Evolutionary conservation across 2,329 filamentous ascomycete species (phyloP), one percentile per base, ranked within the genome.

Genomic region (Boeremia lycopersici): DNA sequence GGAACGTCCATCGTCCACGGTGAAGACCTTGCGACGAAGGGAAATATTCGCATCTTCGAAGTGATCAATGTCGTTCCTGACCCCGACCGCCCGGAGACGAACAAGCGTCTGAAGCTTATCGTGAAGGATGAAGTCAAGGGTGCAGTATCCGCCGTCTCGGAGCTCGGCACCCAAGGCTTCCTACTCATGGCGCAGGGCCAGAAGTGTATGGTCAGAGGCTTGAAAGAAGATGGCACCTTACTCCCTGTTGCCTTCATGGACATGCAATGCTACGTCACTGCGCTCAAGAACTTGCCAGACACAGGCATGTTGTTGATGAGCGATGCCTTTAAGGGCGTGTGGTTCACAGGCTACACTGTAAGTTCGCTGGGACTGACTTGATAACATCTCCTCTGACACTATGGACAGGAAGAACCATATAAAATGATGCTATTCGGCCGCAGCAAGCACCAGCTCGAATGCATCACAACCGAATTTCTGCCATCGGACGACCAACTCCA

Each of bases 161-260:
- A 90, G 60, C 88, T 96, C 49, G 93, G 90, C 36, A 91, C 88
- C 0, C 92, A 95, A 75, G 95, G 90, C 1, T 91, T 93, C 63
- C 86, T 96, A 82, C 87, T 95, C 58, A 90, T 90, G 35, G 92
- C 93, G 0, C 95, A 99, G 71, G 95, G 95, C 0, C 93, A 97
- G 69, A 99, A 99, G 76, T 93, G 92, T 73, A 96, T 99, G 89
- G 92, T 99, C 1, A 84, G 95, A 55, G 95, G 95, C 35, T 82
- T 99, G 3, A 97, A 97, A 73, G 95, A 99, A 74, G 95, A 99
- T 71, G 91, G 93, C 0, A 92, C 90, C 1, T 83, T 98, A 47
- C 81, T 98, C 0, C 95, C 95, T 0, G 93, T 99, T 3, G 95
- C 95, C 0, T 99, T 99, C 71, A 89, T 99, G 82, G 95, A 99